Percentiles rank a stretch among this genome's conserved stretches.
These are phyloP conservation scores for Scalesia atractyloides DNA, from an alignment of 129 eudicot genomes.

Conservation along the genomic window DNA sequence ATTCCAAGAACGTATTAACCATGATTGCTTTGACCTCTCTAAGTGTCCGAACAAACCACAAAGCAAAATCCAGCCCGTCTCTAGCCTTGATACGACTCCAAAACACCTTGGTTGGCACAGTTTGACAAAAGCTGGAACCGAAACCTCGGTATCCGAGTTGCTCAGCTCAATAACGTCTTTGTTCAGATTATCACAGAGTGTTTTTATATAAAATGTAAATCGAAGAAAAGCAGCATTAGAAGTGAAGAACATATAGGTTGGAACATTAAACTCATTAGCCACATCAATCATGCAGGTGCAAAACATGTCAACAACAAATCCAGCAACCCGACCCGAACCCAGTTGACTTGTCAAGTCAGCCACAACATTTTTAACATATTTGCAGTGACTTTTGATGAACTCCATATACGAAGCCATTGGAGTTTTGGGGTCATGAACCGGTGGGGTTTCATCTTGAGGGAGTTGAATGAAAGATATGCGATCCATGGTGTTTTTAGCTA, in stretches of 20 bases:
- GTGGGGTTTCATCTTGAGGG: slow-evolving; percentile 26
- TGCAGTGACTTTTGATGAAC: slow-evolving; percentile 29
- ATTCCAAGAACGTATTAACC: slow-evolving; percentile 30
- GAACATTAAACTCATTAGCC: slow-evolving; percentile 30
- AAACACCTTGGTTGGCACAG: slow-evolving; percentile 13
- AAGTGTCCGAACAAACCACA: background rate
- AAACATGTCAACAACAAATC: slow-evolving; percentile 29
- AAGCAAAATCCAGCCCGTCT: slow-evolving; percentile 13
- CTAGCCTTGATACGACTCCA: background rate
- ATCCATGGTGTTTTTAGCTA: slow-evolving; percentile 3
- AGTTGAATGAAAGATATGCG: slow-evolving; percentile 34
- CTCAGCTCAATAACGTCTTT: background rate
- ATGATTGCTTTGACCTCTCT: slow-evolving; percentile 25
- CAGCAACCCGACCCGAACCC: slow-evolving; percentile 12
- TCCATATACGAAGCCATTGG: background rate
- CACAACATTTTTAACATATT: slow-evolving; percentile 26
- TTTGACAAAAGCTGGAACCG: background rate
- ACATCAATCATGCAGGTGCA: slow-evolving; percentile 35
- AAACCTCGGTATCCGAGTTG: background rate
- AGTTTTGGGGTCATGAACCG: background rate
- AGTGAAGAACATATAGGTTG: slow-evolving; percentile 26
- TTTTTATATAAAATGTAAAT: slow-evolving; percentile 3
- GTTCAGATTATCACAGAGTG: background rate
- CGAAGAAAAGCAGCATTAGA: slow-evolving; percentile 22
- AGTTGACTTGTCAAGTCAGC: slow-evolving; percentile 19